Conservation (phyloP, 2,329 filamentous ascomycete species). For the Trichoderma asperellum region DNA sequence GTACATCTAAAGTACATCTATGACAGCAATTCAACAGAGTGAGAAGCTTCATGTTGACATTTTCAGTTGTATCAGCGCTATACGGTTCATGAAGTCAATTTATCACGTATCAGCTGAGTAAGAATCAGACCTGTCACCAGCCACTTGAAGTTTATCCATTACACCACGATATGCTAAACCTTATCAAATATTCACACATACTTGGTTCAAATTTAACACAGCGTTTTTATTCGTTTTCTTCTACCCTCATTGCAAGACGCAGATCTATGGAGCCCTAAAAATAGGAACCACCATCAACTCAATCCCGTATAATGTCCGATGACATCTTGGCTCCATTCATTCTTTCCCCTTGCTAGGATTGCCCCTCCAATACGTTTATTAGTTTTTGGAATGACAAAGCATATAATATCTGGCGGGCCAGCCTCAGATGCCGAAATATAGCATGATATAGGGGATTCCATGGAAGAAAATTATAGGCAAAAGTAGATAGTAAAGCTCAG, state of each 20-base stretch:
- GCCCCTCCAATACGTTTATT: background rate
- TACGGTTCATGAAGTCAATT: background rate
- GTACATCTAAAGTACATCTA: too few relatives aligned
- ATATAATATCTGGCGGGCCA: background rate
- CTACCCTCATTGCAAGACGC: background rate
- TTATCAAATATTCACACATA: constrained; percentile 23
- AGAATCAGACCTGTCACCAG: constrained; percentile 25
- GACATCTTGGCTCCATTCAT: background rate
- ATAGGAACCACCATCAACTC: background rate
- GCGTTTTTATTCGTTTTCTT: background rate
- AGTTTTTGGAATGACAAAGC: background rate
- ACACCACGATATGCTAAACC: background rate
- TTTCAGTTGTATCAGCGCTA: background rate
- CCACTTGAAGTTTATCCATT: constrained; percentile 19
- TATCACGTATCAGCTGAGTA: constrained; percentile 18
- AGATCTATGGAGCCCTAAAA: constrained; percentile 14
- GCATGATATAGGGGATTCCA: background rate
- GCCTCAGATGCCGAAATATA: background rate
- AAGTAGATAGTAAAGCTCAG: background rate
- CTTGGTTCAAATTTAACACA: background rate
- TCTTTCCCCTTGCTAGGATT: background rate
- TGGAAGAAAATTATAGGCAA: background rate
- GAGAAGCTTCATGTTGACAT: background rate
- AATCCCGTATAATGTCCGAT: constrained; percentile 12
- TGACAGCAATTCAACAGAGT: background rate